Base-by-base conservation (phyloP, 2,329 filamentous ascomycete species). In the Ophiostoma ulmi region DNA sequence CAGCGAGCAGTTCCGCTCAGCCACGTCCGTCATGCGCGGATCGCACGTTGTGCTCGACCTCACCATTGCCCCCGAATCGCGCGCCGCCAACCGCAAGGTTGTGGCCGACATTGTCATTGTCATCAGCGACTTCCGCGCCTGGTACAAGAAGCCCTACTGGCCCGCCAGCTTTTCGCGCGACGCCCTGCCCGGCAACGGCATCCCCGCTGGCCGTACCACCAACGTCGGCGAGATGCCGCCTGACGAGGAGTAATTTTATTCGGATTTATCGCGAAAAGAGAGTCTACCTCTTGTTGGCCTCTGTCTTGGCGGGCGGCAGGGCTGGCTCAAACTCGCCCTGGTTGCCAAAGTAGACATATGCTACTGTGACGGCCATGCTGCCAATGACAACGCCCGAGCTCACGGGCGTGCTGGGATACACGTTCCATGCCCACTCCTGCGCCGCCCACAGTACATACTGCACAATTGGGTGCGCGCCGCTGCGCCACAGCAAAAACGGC, bases 381-480 rank as follows among this genome's bases (percentile, higher is more conserved):
- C 84, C 84, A 17, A 99, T 91, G 10, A 93, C 94, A 20, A 84
- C 81, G 17, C 77, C 78, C 5, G 86, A 88, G 77, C 86, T 88
- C 67, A 77, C 72, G 39, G 80, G 77, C 5, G 86, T 88, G 78
- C 93, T 97, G n/a, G 94, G 94, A 78, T 91, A 97, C 11, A 94
- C 88, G 75, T 97, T 97, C 94, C 94, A 97, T 14, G 91, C 92
- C 89, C 91, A 94, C 79, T 97, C 94, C 80, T 97, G 94, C 72
- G 87, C 83, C 3, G 83, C 85, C 91, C 92, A 97, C 11, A 94
- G 80, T 4, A 80, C 81, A 76, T 90, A 90, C 75, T 93, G 86
- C 41, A 90, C 76, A 13, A 90, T 77, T 0, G 91, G 90, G 75
- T 90, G 88, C 72, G 89, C 81, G 1, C 90, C 89, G 70, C 89